Conservation (phyloP, 441 rosid genomes). For the Populus trichocarpa region DNA sequence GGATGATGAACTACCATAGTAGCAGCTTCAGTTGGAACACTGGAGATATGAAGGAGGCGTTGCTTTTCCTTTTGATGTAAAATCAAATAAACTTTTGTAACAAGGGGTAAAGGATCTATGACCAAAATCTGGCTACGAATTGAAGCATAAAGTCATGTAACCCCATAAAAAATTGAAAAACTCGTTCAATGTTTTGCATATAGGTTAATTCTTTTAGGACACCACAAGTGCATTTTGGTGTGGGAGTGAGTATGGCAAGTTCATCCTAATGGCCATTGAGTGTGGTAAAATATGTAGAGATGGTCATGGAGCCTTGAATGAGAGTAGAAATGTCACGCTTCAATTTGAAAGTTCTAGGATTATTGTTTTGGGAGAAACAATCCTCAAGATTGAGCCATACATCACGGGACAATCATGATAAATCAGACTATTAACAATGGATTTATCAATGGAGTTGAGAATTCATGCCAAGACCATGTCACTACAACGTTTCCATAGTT, state of each 20-base stretch:
- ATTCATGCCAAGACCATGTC: background rate
- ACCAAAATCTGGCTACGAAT: fast-evolving
- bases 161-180: background rate
- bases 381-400: background rate
- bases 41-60: too few relatives aligned
- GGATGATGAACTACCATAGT: too few relatives aligned
- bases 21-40: fast-evolving
- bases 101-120: too few relatives aligned
- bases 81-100: too few relatives aligned
- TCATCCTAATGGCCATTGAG: background rate
- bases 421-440: background rate
- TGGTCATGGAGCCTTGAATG: background rate
- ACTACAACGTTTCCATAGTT: background rate
- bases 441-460: background rate
- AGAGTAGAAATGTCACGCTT: background rate
- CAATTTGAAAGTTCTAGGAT: background rate
- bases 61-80: background rate
- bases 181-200: too few relatives aligned
- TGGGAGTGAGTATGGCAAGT: background rate
- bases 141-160: background rate
- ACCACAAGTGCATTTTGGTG: background rate
- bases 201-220: too few relatives aligned
- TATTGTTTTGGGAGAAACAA: too few relatives aligned
- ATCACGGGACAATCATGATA: background rate
- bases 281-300: too few relatives aligned